These are phyloP conservation scores for Tylopilus sp. DNA, from an alignment of 768 basidiomycete species.

Conservation along the genomic window DNA sequence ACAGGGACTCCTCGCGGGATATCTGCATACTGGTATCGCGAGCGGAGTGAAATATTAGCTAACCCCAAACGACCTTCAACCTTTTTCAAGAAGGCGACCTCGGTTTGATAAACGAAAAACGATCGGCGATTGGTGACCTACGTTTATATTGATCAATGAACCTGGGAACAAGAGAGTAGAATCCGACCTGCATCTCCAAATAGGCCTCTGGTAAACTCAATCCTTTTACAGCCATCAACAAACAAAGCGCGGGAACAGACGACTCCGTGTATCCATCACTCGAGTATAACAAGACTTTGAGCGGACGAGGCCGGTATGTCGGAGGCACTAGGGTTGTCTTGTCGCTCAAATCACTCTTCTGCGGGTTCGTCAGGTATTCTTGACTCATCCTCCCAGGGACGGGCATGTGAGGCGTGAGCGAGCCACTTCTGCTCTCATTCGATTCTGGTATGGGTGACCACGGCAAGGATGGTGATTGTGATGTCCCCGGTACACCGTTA, in stretches of 20 bases:
- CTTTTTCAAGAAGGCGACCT: slow-evolving; percentile 67
- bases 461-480: slow-evolving; percentile 12
- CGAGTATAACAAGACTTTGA: slow-evolving; percentile 77
- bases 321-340: slow-evolving; percentile 12
- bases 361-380: slow-evolving; percentile 14
- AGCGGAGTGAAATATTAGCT: slow-evolving; percentile 15
- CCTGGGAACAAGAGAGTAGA: neutral
- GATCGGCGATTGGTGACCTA: slow-evolving; percentile 64
- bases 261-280: slow-evolving; percentile 93
- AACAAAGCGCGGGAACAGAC: slow-evolving; percentile 78
- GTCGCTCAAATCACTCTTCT: slow-evolving; percentile 14
- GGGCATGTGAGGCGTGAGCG: slow-evolving; percentile 12
- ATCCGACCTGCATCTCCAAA: slow-evolving; percentile 69
- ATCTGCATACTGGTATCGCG: slow-evolving; percentile 25
- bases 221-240: slow-evolving; percentile 75
- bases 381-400: neutral
- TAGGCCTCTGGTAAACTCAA: slow-evolving; percentile 85
- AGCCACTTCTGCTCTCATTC: slow-evolving; percentile 18
- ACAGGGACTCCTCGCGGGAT: slow-evolving; percentile 16
- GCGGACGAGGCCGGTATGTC: slow-evolving; percentile 49
- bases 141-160: neutral
- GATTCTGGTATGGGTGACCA: slow-evolving; percentile 19
- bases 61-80: slow-evolving; percentile 55
- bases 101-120: slow-evolving; percentile 89
- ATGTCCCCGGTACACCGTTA: slow-evolving; percentile 10